Conservation (phyloP, 140 eudicot species). For the Stevia rebaudiana region DNA sequence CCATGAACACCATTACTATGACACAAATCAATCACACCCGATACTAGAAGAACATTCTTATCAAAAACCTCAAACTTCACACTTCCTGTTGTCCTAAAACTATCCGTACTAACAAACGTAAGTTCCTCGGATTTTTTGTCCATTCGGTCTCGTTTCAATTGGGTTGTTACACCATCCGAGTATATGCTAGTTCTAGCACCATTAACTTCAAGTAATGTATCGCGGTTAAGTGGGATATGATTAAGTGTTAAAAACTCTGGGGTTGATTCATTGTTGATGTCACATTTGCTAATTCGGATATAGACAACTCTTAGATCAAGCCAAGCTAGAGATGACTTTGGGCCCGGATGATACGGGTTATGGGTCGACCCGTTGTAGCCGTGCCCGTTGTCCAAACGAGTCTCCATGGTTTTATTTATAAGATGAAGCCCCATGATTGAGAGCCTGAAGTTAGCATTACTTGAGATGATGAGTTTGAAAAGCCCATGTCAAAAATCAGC, state of each 20-base stretch:
- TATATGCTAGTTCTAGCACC: conserved; percentile 59
- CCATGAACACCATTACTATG: conserved; percentile 44
- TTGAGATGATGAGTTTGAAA: conserved; percentile 25
- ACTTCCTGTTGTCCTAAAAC: conserved; percentile 67
- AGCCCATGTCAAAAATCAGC: conserved; percentile 20
- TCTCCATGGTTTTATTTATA: conserved; percentile 34
- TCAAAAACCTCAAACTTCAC: conserved; percentile 74
- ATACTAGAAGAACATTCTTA: conserved; percentile 49
- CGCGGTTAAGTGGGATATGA: conserved; percentile 74
- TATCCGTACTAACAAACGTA: conserved; percentile 78
- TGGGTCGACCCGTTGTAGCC: conserved; percentile 39
- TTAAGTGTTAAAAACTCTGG: conserved; percentile 70
- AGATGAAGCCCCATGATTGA: conserved; percentile 24
- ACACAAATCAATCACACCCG: conserved; percentile 52
- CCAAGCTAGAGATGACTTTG: conserved; percentile 52
- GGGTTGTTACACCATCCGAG: conserved; percentile 54
- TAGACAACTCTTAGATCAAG: conserved; percentile 76
- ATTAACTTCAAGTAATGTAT: conserved; percentile 77
- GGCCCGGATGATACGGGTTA: conserved; percentile 34
- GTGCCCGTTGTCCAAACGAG: conserved; percentile 43
- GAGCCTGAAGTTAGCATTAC: conserved; percentile 27
- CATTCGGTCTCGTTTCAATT: conserved; percentile 57
- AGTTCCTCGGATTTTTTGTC: conserved; percentile 79
- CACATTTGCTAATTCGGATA: conserved; percentile 71
- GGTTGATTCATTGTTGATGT: conserved; percentile 56